Evolutionary conservation across 2,329 filamentous ascomycete species (phyloP).

Genomic region (Paecilomyces variotii): DNA sequence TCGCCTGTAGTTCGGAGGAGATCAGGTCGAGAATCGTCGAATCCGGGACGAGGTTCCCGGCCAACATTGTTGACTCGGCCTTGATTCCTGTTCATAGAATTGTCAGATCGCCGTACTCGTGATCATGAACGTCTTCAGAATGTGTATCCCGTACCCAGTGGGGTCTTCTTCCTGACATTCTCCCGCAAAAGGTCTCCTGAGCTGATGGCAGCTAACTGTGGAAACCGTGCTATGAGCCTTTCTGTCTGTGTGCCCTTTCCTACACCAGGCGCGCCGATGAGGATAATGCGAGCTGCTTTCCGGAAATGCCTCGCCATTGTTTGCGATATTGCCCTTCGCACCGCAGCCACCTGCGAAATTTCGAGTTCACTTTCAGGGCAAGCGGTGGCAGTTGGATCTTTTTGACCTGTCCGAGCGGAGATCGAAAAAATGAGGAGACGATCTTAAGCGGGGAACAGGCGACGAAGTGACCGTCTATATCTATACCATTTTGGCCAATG

Average conservation of each 20-base stretch:
- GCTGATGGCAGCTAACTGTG: slow-evolving; percentile 82
- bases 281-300: slow-evolving; percentile 82
- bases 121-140: slow-evolving; percentile 6
- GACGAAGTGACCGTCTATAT: not conserved
- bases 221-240: slow-evolving; percentile 75
- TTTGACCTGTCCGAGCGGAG: not conserved
- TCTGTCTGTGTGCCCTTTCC: slow-evolving; percentile 96
- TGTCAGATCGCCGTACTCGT: slow-evolving; percentile 4
- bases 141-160: slow-evolving; percentile 56
- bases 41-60: slow-evolving; percentile 85
- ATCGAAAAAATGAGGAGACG: not conserved
- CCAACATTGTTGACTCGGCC: slow-evolving; percentile 80
- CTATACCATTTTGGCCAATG: not conserved
- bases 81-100: slow-evolving; percentile 60
- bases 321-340: slow-evolving; percentile 16
- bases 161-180: slow-evolving; percentile 83
- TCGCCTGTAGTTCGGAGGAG: slow-evolving; percentile 73
- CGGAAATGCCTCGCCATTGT: slow-evolving; percentile 48
- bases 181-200: slow-evolving; percentile 86
- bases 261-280: slow-evolving; percentile 91
- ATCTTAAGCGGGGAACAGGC: not conserved
- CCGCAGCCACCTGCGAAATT: not conserved
- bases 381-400: not conserved
- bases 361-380: not conserved
- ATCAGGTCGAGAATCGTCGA: slow-evolving; percentile 88